These are phyloP conservation scores for Quercus phellos DNA, from an alignment of 331 rosid species.

Conservation along the genomic window DNA sequence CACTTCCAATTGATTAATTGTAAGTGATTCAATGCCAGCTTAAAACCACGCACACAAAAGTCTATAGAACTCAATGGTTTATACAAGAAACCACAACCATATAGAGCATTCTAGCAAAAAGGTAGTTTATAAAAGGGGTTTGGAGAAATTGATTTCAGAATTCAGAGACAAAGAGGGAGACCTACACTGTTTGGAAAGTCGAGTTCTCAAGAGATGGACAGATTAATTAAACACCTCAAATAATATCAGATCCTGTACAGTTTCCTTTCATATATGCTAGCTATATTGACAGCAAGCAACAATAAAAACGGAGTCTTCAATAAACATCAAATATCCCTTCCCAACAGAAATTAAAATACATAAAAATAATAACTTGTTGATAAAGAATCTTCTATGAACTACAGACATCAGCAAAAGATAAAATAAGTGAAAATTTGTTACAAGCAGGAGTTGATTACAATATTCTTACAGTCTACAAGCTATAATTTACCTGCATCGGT, in stretches of 20 bases:
- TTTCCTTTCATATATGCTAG: background rate
- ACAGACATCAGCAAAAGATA: too few relatives aligned
- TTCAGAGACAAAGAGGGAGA: background rate
- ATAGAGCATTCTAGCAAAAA: background rate
- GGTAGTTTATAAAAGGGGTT: background rate
- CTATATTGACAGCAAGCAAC: background rate
- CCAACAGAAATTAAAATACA: too few relatives aligned
- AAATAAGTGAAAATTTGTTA: background rate
- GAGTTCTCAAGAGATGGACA: background rate
- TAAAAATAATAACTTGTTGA: too few relatives aligned
- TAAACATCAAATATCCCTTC: too few relatives aligned
- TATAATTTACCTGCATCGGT: slow-evolving; percentile 77
- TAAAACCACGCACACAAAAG: background rate
- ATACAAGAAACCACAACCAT: background rate
- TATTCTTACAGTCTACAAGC: background rate
- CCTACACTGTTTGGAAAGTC: background rate
- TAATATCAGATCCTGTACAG: background rate
- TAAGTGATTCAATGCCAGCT: background rate
- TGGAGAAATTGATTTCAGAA: background rate
- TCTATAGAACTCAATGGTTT: background rate
- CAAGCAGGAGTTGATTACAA: too few relatives aligned
- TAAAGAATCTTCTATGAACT: too few relatives aligned
- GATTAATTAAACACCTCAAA: background rate
- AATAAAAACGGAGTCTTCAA: background rate
- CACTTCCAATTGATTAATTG: background rate